Evolutionary conservation across 2,329 filamentous ascomycete species (phyloP).

Genomic region (Talaromyces sp.): DNA sequence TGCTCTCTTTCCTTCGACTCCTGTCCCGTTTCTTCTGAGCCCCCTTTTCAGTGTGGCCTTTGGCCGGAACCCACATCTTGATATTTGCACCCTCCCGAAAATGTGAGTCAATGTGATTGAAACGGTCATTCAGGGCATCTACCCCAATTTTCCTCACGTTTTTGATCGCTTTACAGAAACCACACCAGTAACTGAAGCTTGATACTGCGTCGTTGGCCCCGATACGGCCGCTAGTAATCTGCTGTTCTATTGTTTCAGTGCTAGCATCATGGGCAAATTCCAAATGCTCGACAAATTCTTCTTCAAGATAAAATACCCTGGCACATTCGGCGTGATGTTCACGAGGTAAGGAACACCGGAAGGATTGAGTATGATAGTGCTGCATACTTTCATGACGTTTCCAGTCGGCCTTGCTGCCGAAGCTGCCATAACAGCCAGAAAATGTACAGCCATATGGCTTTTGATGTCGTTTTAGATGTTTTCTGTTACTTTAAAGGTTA

Average conservation of each 20-base stretch:
- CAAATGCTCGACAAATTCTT: conserved; percentile 61
- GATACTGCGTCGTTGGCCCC: conserved; percentile 55
- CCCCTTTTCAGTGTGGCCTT: conserved; percentile 22
- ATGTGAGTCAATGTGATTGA: conserved; percentile 68
- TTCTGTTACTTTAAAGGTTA: conserved; percentile 32
- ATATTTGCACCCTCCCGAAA: conserved; percentile 36
- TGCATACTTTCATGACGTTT: conserved; percentile 82
- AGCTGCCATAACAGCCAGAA: conserved; percentile 61
- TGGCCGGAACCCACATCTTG: conserved; percentile 29
- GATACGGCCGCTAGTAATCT: conserved; percentile 50
- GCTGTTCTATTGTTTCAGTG: conserved; percentile 26
- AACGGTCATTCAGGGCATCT: conserved; percentile 57
- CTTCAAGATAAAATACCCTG: conserved; percentile 54
- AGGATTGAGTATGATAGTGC: conserved; percentile 66
- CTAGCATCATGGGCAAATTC: conserved; percentile 42
- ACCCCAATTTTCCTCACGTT: conserved; percentile 45
- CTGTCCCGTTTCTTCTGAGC: conserved; percentile 15
- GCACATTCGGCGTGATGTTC: conserved; percentile 46
- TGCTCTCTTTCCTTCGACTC: conserved; percentile 9
- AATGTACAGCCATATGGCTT: conserved; percentile 81
- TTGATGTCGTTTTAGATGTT: conserved; percentile 76
- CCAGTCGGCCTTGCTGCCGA: conserved; percentile 94
- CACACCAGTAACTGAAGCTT: conserved; percentile 72
- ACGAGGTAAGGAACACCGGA: conserved; percentile 57
- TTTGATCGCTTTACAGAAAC: conserved; percentile 64